Evolutionary conservation across 2,329 filamentous ascomycete genomes (phyloP).

Genomic region (Rhynchosporium graminicola): DNA sequence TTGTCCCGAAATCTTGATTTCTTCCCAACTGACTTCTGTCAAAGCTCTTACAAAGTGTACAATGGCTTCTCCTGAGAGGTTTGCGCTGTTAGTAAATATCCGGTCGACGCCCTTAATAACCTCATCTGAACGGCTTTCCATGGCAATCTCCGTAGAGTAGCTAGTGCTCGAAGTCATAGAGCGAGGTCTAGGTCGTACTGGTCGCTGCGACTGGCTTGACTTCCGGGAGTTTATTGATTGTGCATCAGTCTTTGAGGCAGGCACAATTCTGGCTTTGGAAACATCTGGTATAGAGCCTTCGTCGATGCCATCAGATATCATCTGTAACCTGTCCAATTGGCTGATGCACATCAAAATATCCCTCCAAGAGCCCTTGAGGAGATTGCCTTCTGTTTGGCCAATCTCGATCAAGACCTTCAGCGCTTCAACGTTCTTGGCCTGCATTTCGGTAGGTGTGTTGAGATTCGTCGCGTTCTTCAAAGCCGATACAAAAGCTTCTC

Average conservation of each 20-base stretch:
- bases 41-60: slow-evolving; percentile 91
- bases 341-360: slow-evolving; percentile 94
- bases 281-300: slow-evolving; percentile 92
- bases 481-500: slow-evolving; percentile 92
- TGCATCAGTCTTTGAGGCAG: slow-evolving; percentile 53
- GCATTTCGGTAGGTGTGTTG: slow-evolving; percentile 93
- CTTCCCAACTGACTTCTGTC: slow-evolving; percentile 97
- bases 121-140: slow-evolving; percentile 89
- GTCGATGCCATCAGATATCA: slow-evolving; percentile 92
- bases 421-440: slow-evolving; percentile 94
- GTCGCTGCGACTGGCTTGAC: slow-evolving; percentile 60
- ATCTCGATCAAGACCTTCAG: slow-evolving; percentile 89
- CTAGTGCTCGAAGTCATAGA: slow-evolving; percentile 48
- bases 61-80: slow-evolving; percentile 90
- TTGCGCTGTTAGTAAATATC: slow-evolving; percentile 95
- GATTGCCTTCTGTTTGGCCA: slow-evolving; percentile 88
- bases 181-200: slow-evolving; percentile 50
- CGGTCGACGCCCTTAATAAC: slow-evolving; percentile 91
- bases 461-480: slow-evolving; percentile 93
- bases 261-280: slow-evolving; percentile 74
- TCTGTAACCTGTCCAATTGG: slow-evolving; percentile 90
- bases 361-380: slow-evolving; percentile 88
- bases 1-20: slow-evolving; percentile 95
- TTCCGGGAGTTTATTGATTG: slow-evolving; percentile 56
- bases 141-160: slow-evolving; percentile 77